Evolutionary conservation across 2,329 filamentous ascomycete genomes (phyloP), one percentile per base, ranked within the genome.

Genomic region (Fusarium hainanense): DNA sequence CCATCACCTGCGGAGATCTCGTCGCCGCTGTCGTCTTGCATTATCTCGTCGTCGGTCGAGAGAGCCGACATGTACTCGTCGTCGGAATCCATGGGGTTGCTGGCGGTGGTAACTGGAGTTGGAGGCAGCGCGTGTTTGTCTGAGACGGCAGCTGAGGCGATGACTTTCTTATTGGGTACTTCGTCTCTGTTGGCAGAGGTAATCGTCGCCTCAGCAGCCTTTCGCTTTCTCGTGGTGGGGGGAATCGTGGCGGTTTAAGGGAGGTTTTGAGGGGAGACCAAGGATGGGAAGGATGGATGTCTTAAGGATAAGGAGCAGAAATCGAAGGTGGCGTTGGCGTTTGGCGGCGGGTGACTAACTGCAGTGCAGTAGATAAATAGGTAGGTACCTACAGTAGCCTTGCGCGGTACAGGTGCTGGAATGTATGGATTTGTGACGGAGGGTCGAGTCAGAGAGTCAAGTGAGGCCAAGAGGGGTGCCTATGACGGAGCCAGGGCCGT

Each of bases 11-110:
- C 85, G 3, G 86, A 88, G 66, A 87, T 81, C 79, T 87, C 90
- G 74, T 94, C 93, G 57, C 93, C 94, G 73, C 92, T 94, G 65
- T 92, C 90, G 75, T 94, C 92, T 68, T 92, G 87, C 79, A 91
- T 86, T 64, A 93, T 88, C 70, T 92, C 90, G 58, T 91, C 90
- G 43, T 90, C 91, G 70, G 76, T 97, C 43, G 93, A 95, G 74
- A 90, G 85, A 77, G 90, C 89, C 74, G 92, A 97, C 87, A 96
- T 92, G 80, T 94, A 94, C 65, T 98, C 95, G 77, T 98, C 94
- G 75, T 98, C 95, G 11, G 94, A 98, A 83, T 97, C 94, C 94
- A 98, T 98, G 69, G 84, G 88, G 79, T 83, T 83, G 54, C 82
- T 85, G 23, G 77, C 77, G n/a, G 79, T 82, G 50, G 88, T 90